Evolutionary conservation across 2,329 filamentous ascomycete species (phyloP), one percentile per base, ranked within the genome.

Genomic region (Trichoderma koningiopsis): DNA sequence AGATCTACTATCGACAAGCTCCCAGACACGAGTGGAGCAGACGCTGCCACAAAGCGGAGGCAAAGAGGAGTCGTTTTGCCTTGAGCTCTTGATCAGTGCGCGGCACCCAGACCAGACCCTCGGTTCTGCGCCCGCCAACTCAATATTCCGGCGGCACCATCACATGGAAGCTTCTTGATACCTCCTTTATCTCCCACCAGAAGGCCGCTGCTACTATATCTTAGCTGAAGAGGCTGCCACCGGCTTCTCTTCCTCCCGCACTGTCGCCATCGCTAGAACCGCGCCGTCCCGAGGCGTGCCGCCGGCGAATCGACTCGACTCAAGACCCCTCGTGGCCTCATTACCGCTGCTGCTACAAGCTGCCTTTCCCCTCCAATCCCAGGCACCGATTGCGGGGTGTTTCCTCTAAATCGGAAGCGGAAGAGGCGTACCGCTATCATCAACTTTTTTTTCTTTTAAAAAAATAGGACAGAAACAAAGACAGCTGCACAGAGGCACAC

Each of bases 81-180:
- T n/a, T n/a, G 40, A 43, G 53, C 53, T 67, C 55, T 67, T 67
- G 64, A 59, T 52, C 64, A 67, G 64, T 67, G 55, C 55, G 64
- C 52, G 62, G 40, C 53, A 40, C 37, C 64, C 64, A 67, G 40
- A 43, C 35, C 40, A 43, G 64, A 49, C 55, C 64, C 64, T 59
- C 64, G 40, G 62, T 65, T 47, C 35, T 43, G 61, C 35, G 52
- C 62, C 37, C 37, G 63, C 49, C 52, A 67, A 49, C 53, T 52
- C 64, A 58, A 67, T 58, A 67, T 58, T 59, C 52, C 56, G 62
- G 62, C 62, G 5, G 53, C 53, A 55, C 62, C 62, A 35, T 57
- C 62, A 66, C 62, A 55, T 35, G 33, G 33, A 1, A 57, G 62
- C 52, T 53, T 66, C 53, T 22, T 3, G 35, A 40, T 55, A 37